Base-by-base conservation (phyloP, 495 filamentous ascomycete genomes). In the Polyplosphaeria fusca region DNA sequence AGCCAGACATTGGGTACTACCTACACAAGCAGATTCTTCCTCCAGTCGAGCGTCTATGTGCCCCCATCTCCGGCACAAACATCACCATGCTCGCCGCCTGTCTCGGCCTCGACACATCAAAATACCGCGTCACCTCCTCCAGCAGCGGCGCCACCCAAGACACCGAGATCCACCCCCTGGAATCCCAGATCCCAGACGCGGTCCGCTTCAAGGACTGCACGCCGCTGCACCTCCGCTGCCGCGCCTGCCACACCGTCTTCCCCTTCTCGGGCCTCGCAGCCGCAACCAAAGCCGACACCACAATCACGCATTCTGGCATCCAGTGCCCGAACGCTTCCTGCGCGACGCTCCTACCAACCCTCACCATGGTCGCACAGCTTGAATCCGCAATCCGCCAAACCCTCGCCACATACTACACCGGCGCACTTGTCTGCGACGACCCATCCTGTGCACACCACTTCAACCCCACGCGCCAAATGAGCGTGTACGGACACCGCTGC, bases 11-110 rank as follows among this genome's bases (percentile, higher is more conserved):
- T 24, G 93, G 97, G 63, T 97, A 92, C 82, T 98, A 98, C 71
- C 82, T 98, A 27, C 83, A 89, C 72, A 98, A 98, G 76, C 93
- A 98, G 69, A 96, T 98, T 48, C 93, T 98, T 73, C 93, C 93
- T 4, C 93, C 94, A 1, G 95, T 98, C 50, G 93, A 98, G 75
- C 90, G 93, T 79, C 83, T 98, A 24, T 98, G 93, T 69, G 94
- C 90, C 41, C 94, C 93, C 37, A 95, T 98, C 56, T 82, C 84
- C 26, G 92, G 93, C 41, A 98, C 93, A 13, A 89, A 95, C 63
- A 83, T 91, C 35, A 77, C 86, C 5, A 86, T 89, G 54, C 79
- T 98, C 2, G 93, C 93, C 5, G 91, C 95, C 68, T 95, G 91
- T 65, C 81, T 98, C 26, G 93, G 93, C 27, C 84, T 98, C 23